Percentiles rank a stretch among this genome's conserved stretches.
phyloP scores from a whole-genome alignment of 2,329 filamentous ascomycete species.

The Ophiostoma angusticollis region DNA sequence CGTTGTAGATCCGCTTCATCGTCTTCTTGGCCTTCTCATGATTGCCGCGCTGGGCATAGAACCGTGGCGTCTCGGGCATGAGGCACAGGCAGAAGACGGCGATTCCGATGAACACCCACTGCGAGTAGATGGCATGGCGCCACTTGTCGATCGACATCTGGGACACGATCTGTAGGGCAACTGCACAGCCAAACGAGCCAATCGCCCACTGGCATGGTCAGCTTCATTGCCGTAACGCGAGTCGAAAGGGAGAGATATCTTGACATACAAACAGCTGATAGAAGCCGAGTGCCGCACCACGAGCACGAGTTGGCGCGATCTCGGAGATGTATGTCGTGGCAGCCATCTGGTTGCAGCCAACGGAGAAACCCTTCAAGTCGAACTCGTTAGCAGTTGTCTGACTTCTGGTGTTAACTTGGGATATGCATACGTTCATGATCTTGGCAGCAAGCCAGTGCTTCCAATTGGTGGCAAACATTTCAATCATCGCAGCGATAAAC shows the following conservation, averaged over 20 bases:
- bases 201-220: conserved; percentile 5
- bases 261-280: conserved; percentile 7
- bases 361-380: conserved; percentile 3
- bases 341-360: conserved; percentile 7
- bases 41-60: conserved; percentile 5
- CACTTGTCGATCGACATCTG: not conserved
- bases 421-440: conserved; percentile 9
- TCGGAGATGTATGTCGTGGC: conserved; percentile 8
- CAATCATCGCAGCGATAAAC: conserved; percentile 5
- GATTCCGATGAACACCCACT: conserved; percentile 6
- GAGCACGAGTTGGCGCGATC: conserved; percentile 5
- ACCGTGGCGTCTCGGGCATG: conserved; percentile 7
- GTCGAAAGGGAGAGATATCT: too few relatives aligned
- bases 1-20: conserved; percentile 4
- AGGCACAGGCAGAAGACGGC: conserved; percentile 5
- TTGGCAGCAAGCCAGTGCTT: conserved; percentile 6
- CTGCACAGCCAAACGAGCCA: conserved; percentile 1
- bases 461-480: conserved; percentile 6
- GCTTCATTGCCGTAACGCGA: too few relatives aligned
- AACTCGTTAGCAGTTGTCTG: too few relatives aligned
- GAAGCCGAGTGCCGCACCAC: conserved; percentile 7
- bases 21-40: conserved; percentile 7
- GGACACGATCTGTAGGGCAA: conserved; percentile 7
- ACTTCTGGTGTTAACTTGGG: too few relatives aligned
- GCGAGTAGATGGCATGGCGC: conserved; percentile 9